Evolutionary conservation across 768 basidiomycete genomes (phyloP).

Genomic region (Russula sp.): DNA sequence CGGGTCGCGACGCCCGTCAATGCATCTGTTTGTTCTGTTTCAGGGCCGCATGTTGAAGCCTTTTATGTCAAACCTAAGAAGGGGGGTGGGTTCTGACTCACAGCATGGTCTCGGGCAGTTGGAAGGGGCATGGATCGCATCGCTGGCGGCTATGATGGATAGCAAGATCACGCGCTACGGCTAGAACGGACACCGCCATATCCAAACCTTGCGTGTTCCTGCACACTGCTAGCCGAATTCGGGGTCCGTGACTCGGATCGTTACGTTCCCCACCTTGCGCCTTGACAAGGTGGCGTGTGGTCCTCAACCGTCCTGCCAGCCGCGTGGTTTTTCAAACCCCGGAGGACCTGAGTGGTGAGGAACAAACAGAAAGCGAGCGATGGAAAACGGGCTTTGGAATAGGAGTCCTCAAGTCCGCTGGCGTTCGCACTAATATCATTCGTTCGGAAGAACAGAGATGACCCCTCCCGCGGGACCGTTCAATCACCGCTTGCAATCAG

Average conservation of each 20-base stretch:
- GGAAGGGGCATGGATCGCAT: slow-evolving; percentile 11
- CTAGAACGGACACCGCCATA: slow-evolving; percentile 16
- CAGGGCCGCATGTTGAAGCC: slow-evolving; percentile 15
- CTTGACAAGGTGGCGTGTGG: slow-evolving; percentile 17
- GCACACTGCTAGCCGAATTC: slow-evolving; percentile 14
- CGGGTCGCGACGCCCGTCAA: slow-evolving; percentile 9
- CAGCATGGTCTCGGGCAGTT: slow-evolving; percentile 12
- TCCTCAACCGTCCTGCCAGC: not conserved
- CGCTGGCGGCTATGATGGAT: slow-evolving; percentile 10
- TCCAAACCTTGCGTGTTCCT: slow-evolving; percentile 17
- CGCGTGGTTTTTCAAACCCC: slow-evolving; percentile 14
- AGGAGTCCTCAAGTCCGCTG: slow-evolving; percentile 18
- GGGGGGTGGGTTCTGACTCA: slow-evolving; percentile 4
- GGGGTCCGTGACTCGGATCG: slow-evolving; percentile 20
- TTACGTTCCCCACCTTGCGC: slow-evolving; percentile 12
- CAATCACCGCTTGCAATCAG: slow-evolving; percentile 19
- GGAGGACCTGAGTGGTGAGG: slow-evolving; percentile 10
- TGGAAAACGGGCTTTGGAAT: slow-evolving; percentile 10
- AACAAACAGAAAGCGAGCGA: slow-evolving; percentile 5
- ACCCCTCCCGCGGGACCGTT: slow-evolving; percentile 18
- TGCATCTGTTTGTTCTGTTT: slow-evolving; percentile 7
- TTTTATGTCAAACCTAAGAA: slow-evolving; percentile 19
- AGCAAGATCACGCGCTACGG: slow-evolving; percentile 20
- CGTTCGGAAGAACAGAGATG: slow-evolving; percentile 10
- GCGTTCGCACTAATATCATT: slow-evolving; percentile 10